Conservation (phyloP, 2,329 filamentous ascomycete species). For the Trichoderma oligosporum region DNA sequence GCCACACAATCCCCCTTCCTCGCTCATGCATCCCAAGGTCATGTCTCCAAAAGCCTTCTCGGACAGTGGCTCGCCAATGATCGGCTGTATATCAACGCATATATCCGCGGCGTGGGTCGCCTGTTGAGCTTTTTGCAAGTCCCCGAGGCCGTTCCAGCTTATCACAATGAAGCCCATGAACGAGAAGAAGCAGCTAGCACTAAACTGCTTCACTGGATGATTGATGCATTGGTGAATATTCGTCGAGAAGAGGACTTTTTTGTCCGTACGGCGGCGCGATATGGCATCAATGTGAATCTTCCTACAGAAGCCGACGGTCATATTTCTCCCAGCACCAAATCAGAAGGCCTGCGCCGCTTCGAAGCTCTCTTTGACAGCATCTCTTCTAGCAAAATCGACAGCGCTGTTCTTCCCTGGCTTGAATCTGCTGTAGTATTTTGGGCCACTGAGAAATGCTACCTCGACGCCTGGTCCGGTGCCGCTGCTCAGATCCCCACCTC, state of each 20-base stretch:
- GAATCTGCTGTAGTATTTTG: conserved; percentile 72
- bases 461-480: conserved; percentile 56
- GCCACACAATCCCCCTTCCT: conserved; percentile 68
- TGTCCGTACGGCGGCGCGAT: conserved; percentile 58
- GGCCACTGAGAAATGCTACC: conserved; percentile 67
- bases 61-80: conserved; percentile 69
- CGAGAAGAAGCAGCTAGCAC: conserved; percentile 41
- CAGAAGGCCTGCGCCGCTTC: conserved; percentile 39
- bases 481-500: conserved; percentile 33
- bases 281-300: conserved; percentile 50
- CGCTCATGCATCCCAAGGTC: conserved; percentile 59
- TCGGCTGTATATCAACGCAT: conserved; percentile 65
- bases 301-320: conserved; percentile 23
- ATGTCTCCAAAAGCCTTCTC: conserved; percentile 52
- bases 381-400: conserved; percentile 36
- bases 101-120: conserved; percentile 63
- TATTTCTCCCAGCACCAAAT: conserved; percentile 32
- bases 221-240: conserved; percentile 63
- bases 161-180: conserved; percentile 18
- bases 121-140: conserved; percentile 60
- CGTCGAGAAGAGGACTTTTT: conserved; percentile 66
- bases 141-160: conserved; percentile 31
- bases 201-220: conserved; percentile 58
- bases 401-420: conserved; percentile 46
- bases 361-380: conserved; percentile 52